phyloP scores from a whole-genome alignment of 768 basidiomycete species.

The Lactarius indigo region DNA sequence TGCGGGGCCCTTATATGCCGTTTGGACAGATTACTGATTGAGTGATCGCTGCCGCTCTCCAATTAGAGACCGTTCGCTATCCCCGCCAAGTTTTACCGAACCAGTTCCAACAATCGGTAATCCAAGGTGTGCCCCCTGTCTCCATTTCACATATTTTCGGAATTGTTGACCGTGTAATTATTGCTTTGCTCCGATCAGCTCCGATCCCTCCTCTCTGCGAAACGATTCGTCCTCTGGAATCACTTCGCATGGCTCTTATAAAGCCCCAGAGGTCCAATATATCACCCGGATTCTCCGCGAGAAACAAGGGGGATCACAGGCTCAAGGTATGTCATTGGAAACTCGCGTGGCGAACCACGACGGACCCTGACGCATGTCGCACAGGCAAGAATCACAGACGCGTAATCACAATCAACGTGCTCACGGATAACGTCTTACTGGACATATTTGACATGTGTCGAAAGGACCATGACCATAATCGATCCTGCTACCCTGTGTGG shows the following conservation, averaged over 20 bases:
- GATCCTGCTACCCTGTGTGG: background rate
- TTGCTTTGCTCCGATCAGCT: background rate
- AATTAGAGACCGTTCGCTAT: background rate
- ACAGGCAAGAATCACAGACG: background rate
- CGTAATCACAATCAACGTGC: background rate
- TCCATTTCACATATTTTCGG: background rate
- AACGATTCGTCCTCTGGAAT: background rate
- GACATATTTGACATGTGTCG: background rate
- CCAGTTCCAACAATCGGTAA: background rate
- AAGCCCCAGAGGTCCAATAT: background rate
- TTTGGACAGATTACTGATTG: background rate
- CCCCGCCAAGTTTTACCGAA: background rate
- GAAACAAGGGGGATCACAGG: background rate
- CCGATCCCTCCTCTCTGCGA: background rate
- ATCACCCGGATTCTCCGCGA: background rate
- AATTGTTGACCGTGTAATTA: background rate
- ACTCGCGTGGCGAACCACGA: background rate
- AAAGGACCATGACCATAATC: background rate
- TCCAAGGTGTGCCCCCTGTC: background rate
- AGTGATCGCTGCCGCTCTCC: background rate
- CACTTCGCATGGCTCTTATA: background rate
- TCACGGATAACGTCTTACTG: background rate
- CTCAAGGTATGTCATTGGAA: background rate
- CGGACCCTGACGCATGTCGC: background rate
- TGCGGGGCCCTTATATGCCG: background rate